These are phyloP conservation scores for Tarenaya hassleriana DNA, from an alignment of 345 rosid genomes.

Conservation along the genomic window DNA sequence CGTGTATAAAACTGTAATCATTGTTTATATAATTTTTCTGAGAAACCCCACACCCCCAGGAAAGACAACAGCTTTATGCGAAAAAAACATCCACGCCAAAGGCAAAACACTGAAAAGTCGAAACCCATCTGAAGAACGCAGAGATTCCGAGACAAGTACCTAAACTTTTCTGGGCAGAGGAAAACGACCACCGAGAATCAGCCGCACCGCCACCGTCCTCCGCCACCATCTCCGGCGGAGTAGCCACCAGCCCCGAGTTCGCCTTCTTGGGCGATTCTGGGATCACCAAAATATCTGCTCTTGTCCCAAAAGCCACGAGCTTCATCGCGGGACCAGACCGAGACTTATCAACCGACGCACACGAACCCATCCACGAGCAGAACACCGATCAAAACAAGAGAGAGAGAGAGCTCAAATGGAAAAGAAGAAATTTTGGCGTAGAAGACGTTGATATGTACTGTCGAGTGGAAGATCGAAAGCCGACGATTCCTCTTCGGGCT, in stretches of 20 bases:
- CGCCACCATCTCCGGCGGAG: not conserved
- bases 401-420: not conserved
- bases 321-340: conserved; percentile 1
- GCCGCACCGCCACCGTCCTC: conserved; percentile 13
- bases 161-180: conserved; percentile 14
- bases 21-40: not conserved
- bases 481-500: conserved; percentile 7
- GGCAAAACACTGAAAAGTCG: no score
- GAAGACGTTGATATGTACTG: not conserved
- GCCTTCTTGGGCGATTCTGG: conserved; percentile 18
- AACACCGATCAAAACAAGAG: not conserved
- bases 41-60: not conserved
- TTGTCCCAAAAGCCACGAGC: not conserved
- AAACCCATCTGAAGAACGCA: conserved; percentile 1
- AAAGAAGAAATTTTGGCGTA: not conserved
- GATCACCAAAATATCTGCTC: conserved; percentile 25
- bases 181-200: conserved; percentile 6
- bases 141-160: conserved; percentile 15
- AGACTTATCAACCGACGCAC: conserved; percentile 25
- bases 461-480: not conserved
- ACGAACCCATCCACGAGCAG: conserved; percentile 22
- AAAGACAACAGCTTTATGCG: no score
- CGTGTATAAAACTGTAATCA: not conserved
- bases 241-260: conserved; percentile 6
- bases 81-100: no score